Percentiles rank a stretch among this genome's conserved stretches.
Conservation (phyloP, 805 yeast genomes). For the Torulaspora indica region DNA sequence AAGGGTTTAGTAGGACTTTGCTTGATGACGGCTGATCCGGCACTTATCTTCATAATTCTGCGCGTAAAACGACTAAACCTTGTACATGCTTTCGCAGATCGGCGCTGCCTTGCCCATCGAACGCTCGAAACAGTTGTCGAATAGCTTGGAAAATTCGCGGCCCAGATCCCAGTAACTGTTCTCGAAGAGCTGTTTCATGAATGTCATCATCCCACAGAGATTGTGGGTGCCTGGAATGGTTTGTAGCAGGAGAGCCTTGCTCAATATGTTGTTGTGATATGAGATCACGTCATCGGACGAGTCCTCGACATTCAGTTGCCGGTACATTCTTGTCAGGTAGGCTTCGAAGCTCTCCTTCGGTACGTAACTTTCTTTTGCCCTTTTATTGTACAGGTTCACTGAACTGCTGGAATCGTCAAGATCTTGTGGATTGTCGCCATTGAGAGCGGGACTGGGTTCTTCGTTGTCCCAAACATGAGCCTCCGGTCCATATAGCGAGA, state of each 20-base stretch:
- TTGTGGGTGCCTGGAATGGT: slow-evolving; percentile 43
- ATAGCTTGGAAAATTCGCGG: slow-evolving; percentile 49
- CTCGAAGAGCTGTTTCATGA: slow-evolving; percentile 41
- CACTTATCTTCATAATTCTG: no score
- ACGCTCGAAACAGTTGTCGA: slow-evolving; percentile 51
- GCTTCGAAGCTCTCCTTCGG: slow-evolving; percentile 47
- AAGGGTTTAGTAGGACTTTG: no score
- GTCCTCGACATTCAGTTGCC: slow-evolving; percentile 30
- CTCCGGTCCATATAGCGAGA: slow-evolving; percentile 46
- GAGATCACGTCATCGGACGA: slow-evolving; percentile 31
- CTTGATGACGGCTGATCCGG: no score
- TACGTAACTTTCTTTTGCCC: slow-evolving; percentile 16
- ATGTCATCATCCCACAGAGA: slow-evolving; percentile 51
- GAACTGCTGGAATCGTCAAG: slow-evolving; percentile 5
- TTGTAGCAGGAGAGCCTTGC: slow-evolving; percentile 41
- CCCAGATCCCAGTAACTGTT: slow-evolving; percentile 54
- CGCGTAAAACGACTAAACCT: slow-evolving; percentile 15
- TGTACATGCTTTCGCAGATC: slow-evolving; percentile 51
- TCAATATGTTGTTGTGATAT: slow-evolving; percentile 42
- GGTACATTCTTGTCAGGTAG: slow-evolving; percentile 48
- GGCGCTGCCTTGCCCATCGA: slow-evolving; percentile 46
- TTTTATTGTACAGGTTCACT: background rate
- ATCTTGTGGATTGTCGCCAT: background rate
- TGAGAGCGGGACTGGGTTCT: slow-evolving; percentile 18
- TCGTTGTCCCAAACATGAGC: slow-evolving; percentile 29